Conservation (phyloP, 805 yeast genomes). For the Saccharomycopsis vini region DNA sequence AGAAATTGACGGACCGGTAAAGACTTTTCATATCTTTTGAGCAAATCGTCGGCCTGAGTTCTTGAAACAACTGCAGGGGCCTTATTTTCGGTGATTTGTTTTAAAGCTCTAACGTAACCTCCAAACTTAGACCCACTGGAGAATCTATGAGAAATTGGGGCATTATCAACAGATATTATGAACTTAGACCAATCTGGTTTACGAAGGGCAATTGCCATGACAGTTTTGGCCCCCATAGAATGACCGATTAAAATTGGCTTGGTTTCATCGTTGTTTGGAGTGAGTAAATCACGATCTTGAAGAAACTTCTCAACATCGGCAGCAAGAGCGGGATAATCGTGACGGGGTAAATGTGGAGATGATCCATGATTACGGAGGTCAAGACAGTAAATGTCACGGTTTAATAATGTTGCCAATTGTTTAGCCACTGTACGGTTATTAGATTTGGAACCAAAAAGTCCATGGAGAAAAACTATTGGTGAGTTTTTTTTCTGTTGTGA, state of each 20-base stretch:
- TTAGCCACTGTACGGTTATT: slow-evolving; percentile 78
- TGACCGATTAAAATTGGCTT: slow-evolving; percentile 68
- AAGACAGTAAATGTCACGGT: slow-evolving; percentile 54
- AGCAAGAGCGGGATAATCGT: slow-evolving; percentile 74
- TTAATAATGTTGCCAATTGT: slow-evolving; percentile 37
- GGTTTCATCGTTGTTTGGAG: slow-evolving; percentile 24
- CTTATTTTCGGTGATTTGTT: slow-evolving; percentile 47
- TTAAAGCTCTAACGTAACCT: slow-evolving; percentile 54
- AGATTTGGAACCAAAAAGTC: slow-evolving; percentile 76
- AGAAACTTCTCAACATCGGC: slow-evolving; percentile 79
- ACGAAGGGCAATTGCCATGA: slow-evolving; percentile 75
- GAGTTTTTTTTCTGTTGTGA: slow-evolving; percentile 21
- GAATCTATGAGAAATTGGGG: slow-evolving; percentile 64
- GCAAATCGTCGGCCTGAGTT: slow-evolving; percentile 46
- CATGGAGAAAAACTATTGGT: slow-evolving; percentile 79
- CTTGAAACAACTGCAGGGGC: slow-evolving; percentile 44
- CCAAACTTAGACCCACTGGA: slow-evolving; percentile 47
- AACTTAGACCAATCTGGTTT: slow-evolving; percentile 52
- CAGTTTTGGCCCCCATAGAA: slow-evolving; percentile 92
- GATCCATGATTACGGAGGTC: slow-evolving; percentile 89
- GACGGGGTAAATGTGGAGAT: slow-evolving; percentile 68
- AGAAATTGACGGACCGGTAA: slow-evolving; percentile 65
- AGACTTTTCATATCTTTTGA: slow-evolving; percentile 54
- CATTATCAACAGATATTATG: slow-evolving; percentile 78
- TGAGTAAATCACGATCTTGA: slow-evolving; percentile 27